Base-by-base conservation (phyloP, 2,329 filamentous ascomycete species). In the Eurotiales sp. region DNA sequence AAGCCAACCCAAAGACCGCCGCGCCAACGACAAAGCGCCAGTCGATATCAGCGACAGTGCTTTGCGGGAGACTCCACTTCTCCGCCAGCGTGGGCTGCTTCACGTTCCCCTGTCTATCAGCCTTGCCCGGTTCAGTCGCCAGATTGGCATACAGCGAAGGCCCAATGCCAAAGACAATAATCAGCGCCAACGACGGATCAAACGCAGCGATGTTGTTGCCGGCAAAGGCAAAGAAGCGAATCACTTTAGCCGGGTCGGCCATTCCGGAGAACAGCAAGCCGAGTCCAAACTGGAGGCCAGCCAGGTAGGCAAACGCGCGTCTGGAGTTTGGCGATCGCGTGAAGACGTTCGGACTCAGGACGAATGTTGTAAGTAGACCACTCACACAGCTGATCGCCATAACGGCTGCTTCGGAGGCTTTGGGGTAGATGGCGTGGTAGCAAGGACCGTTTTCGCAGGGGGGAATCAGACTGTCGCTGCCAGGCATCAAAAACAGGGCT, bases 241-340 rank as follows among this genome's bases (percentile, higher is more conserved):
- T 61, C 2, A 80, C 75, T 58, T 80, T 81, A 0, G 65, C 64
- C 0, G 77, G 71, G 23, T 75, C 66, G 0, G 76, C 70, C 77
- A 81, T 79, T 14, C 76, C 76, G 3, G 73, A 73, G 40, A 80
- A 71, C 27, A 77, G 63, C 3, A 81, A 68, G 1, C 78, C 78
- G 1, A 78, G 65, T 1, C 75, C 77, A 44, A 80, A 80, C 48
- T 78, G 66, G 1, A 78, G 56, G 2, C 78, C 78, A 0, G 74
- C 67, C 32, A 77, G 64, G 52, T 75, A 75, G 6, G 70, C 66
- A 23, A 72, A 75, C 2, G 69, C 58, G 0, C 61, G 59, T 21
- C 64, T 66, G 1, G 71, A 70, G 21, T 57, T 55, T 5, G 63
- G 52, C 10, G 65, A 68, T 32, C 59, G 62, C 8, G 55, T 51